These are phyloP conservation scores for Murraya koenigii DNA, from an alignment of 345 rosid species.

Conservation along the genomic window DNA sequence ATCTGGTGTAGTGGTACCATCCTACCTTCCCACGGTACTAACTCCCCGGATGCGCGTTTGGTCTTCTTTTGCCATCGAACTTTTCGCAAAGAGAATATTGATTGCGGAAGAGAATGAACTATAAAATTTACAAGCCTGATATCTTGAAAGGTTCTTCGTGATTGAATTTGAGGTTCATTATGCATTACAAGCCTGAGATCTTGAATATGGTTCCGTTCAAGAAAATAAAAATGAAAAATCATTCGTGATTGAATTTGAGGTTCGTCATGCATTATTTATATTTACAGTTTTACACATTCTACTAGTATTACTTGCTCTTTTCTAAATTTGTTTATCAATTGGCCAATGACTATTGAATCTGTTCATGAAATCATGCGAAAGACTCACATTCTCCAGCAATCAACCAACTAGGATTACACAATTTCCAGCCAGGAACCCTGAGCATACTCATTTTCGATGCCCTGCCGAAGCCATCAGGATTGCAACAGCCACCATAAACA, in stretches of 20 bases:
- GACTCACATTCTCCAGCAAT: not conserved
- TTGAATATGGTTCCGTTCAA: no score
- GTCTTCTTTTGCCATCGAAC: no score
- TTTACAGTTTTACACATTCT: not conserved
- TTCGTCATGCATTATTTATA: no score
- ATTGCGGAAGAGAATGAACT: no score
- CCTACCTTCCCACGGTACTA: slow-evolving; percentile 97
- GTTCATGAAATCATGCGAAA: not conserved
- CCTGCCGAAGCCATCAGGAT: slow-evolving; percentile 85
- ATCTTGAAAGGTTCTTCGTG: no score
- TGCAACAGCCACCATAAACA: slow-evolving; percentile 76
- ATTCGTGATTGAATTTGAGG: no score
- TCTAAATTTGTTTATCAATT: not conserved
- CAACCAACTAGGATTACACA: not conserved
- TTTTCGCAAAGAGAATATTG: no score
- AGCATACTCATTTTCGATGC: slow-evolving; percentile 45
- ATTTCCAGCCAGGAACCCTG: not conserved
- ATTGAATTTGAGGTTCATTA: no score
- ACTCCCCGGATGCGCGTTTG: slow-evolving; percentile 82
- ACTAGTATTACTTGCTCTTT: not conserved
- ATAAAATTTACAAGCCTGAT: no score
- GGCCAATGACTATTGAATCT: not conserved
- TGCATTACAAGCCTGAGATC: no score
- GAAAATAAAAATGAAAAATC: no score
- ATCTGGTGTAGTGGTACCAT: slow-evolving; percentile 92